phyloP scores from a whole-genome alignment of 805 yeast genomes.

The Pichia paraexigua region DNA sequence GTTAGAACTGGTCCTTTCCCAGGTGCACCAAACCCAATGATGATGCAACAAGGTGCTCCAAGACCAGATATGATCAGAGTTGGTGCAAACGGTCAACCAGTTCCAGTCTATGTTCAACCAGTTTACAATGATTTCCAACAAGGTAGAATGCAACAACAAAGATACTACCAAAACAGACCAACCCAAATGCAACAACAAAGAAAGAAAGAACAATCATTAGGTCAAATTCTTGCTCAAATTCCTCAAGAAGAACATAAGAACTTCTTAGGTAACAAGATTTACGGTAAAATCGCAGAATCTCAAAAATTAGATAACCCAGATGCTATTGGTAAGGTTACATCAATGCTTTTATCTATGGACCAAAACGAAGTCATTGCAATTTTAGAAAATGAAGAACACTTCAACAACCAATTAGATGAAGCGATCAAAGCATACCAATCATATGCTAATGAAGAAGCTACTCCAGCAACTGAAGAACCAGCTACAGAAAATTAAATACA shows the following conservation, averaged over 20 bases:
- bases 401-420: conserved; percentile 87
- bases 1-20: conserved; percentile 74
- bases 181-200: conserved; percentile 21
- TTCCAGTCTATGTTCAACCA: conserved; percentile 80
- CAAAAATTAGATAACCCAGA: conserved; percentile 86
- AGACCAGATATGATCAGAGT: conserved; percentile 55
- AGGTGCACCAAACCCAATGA: conserved; percentile 66
- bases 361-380: conserved; percentile 82
- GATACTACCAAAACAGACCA: conserved; percentile 41
- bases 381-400: conserved; percentile 82
- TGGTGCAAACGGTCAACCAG: conserved; percentile 80
- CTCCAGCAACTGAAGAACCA: conserved; percentile 8
- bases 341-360: conserved; percentile 96
- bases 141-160: conserved; percentile 38
- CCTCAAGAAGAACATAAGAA: conserved; percentile 94
- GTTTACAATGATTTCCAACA: conserved; percentile 56
- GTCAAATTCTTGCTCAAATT: conserved; percentile 51
- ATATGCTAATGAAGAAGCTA: conserved; percentile 47
- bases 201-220: conserved; percentile 36
- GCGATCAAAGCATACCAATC: conserved; percentile 92
- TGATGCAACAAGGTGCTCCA: conserved; percentile 58
- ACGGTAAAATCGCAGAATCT: conserved; percentile 82
- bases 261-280: conserved; percentile 94
- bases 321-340: conserved; percentile 97
- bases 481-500: not conserved